Base-by-base conservation (phyloP, 2,329 filamentous ascomycete genomes). In the Trematosphaeria pertusa region DNA sequence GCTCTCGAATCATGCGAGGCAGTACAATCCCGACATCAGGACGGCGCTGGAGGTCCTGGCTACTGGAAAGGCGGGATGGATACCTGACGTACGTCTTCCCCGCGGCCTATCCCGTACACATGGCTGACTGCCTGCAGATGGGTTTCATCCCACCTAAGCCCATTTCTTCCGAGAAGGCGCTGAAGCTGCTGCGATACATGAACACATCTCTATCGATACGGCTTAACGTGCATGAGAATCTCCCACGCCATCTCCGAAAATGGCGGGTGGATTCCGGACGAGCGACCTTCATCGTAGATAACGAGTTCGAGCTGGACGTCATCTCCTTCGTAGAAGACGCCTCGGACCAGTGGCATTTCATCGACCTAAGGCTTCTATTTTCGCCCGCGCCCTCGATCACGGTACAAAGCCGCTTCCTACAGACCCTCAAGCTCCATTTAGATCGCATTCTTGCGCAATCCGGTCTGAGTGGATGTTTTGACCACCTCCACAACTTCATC, bases 261-360 rank as follows among this genome's bases (percentile, higher is more conserved):
- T 97, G 91, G 73, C 81, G 79, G 4, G 88, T 99, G 50, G 81
- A 82, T 41, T 88, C 90, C 40, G 94, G 95, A n/a, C 85, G 93
- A 37, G 93, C 89, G 5, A 97, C 91, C 0, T 99, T 99, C 70
- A 82, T 78, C 36, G 88, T 97, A 1, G 76, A 83, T 2, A 83
- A 84, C 42, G 93, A 97, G 69, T 97, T 97, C 61, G 93, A 97
- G 69, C 84, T 97, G 15, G 94, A 97, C 67, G 81, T 99, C 40
- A 92, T 91, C 1, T 88, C 97, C 53, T 90, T 89, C 14, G 88
- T 92, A 58, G 92, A 97, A 65, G 87, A 94, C 56, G 83, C 86
- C 14, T 79, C 85, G 22, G 87, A 88, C 43, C 92, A 95, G 61
- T 95, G 96, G 66, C 97, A 88, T 80, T 96, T 97, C 66, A 89